phyloP scores from a whole-genome alignment of 345 rosid genomes.

The Cardamine resedifolia region DNA sequence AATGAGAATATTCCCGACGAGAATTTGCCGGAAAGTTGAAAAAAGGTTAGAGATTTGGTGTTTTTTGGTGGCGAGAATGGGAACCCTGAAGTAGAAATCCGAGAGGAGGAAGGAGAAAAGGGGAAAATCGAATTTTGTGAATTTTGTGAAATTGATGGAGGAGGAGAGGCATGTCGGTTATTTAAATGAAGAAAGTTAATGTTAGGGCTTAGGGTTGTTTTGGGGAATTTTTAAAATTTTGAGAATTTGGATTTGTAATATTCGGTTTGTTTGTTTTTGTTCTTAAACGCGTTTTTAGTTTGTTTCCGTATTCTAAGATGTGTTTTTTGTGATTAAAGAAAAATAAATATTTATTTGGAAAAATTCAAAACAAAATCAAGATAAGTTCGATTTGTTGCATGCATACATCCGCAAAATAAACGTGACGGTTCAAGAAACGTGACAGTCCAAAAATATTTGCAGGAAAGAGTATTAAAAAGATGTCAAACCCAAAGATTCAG shows the following conservation, averaged over 20 bases:
- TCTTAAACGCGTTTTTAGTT: neutral
- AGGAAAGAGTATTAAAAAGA: neutral
- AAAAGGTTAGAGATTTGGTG: neutral
- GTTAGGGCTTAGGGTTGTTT: neutral
- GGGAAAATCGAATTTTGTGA: slow-evolving; percentile 14
- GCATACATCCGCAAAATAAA: neutral
- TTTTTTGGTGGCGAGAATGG: neutral
- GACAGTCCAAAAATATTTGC: neutral
- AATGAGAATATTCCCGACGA: neutral
- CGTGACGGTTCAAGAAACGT: no score
- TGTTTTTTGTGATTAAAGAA: no score
- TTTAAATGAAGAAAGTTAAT: neutral
- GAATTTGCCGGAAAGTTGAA: neutral
- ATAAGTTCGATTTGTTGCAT: neutral
- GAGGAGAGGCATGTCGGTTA: neutral
- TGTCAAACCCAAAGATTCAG: neutral
- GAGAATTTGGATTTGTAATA: neutral
- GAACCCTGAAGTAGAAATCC: neutral
- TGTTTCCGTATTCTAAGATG: neutral
- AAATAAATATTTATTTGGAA: no score
- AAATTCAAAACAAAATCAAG: no score
- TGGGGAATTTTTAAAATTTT: neutral
- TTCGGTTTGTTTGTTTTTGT: neutral
- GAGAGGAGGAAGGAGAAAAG: neutral
- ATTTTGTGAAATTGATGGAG: neutral